Evolutionary conservation across 1,139 yeast genomes (phyloP), one percentile per base, ranked within the genome.

Genomic region (Debaryomyces udenii): DNA sequence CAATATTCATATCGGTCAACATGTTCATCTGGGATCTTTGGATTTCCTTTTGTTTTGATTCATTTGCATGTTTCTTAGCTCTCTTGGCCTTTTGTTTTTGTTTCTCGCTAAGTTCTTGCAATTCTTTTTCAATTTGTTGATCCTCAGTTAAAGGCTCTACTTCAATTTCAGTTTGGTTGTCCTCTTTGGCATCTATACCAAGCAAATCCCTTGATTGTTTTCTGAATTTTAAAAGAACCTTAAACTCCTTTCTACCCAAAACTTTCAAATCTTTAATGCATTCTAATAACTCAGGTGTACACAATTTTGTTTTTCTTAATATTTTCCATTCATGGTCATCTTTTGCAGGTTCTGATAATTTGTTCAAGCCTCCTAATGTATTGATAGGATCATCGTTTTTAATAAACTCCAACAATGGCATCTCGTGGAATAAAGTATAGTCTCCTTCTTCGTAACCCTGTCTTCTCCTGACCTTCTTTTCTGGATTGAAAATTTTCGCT

Each of bases 361-460:
- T 77, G 50, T 83, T 83, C 49, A 83, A 75, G 16, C 79, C 70
- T 43, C 97, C 99, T 44, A 94, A 74, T 47, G 84, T 74, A 49
- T 84, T 84, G 39, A 93, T 88, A 9, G 98, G 96, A 47, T 86
- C 96, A 32, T 85, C 93, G 42, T 81, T 76, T 50, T 61, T 65
- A 39, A 94, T 79, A 66, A 93, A 91, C 10, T 93, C 97, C 62
- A 89, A 64, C 4, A 90, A 73, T 15, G 89, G 78, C 70, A 80
- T 74, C 13, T 82, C 80, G 54, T 90, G 93, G 60, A 81, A 87
- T 52, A 84, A 80, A 23, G 83, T 70, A 57, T 86, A 81, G 57
- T 93, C 96, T 39, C 95, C 96, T 59, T 93, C 99, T 47, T 88
- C 98, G 68, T 93, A 93, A 77, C 99, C 99, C 52, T 86, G 87